Evolutionary conservation across 257 asterid genomes (phyloP).

Genomic region (Coffea canephora): DNA sequence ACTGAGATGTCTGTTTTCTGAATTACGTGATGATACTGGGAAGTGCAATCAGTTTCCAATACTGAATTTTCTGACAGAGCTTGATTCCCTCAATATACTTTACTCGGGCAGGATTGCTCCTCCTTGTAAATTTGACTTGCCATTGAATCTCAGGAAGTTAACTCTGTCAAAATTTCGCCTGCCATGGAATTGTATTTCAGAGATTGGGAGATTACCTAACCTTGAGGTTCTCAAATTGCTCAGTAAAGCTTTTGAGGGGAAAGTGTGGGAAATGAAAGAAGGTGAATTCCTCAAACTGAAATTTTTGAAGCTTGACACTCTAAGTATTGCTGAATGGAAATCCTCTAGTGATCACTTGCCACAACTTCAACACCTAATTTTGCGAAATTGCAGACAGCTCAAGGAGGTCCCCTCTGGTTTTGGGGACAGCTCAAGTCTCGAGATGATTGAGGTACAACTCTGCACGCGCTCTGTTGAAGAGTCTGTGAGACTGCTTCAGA

Average conservation of each 20-base stretch:
- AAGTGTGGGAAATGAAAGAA: not conserved
- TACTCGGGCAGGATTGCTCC: not conserved
- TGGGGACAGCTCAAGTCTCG: not conserved
- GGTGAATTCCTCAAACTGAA: not conserved
- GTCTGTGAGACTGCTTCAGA: not conserved
- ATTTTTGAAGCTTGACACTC: not conserved
- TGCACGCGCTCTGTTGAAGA: not conserved
- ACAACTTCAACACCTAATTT: slow-evolving; percentile 5
- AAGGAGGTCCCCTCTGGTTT: slow-evolving; percentile 5
- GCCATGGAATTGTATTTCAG: not conserved
- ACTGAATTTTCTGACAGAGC: not conserved
- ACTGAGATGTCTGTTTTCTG: not conserved
- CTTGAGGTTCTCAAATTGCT: slow-evolving; percentile 5
- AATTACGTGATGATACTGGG: not conserved
- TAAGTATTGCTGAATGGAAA: slow-evolving; percentile 8
- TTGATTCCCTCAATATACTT: slow-evolving; percentile 1
- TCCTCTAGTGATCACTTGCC: not conserved
- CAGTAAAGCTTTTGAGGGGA: slow-evolving; percentile 5
- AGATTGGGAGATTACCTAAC: not conserved
- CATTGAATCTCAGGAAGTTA: not conserved
- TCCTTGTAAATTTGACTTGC: not conserved
- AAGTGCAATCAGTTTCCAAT: not conserved
- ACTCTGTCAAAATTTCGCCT: not conserved
- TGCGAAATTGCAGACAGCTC: slow-evolving; percentile 10
- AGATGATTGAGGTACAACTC: not conserved